Evolutionary conservation across 169 alveolate genomes (phyloP).

Genomic region (Plasmodium blacklocki): DNA sequence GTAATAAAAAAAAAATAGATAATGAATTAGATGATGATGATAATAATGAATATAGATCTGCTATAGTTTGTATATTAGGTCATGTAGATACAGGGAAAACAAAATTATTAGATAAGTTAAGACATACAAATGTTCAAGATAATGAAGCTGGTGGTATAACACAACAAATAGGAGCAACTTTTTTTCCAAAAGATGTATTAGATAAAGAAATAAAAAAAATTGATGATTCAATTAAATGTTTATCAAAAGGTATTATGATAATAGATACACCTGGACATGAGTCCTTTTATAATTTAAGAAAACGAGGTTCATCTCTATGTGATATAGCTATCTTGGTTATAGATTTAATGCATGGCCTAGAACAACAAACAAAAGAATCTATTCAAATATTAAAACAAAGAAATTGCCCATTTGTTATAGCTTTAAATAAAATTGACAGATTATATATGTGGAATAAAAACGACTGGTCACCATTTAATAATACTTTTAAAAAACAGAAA

Average conservation of each 20-base stretch:
- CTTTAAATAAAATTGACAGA: conserved; percentile 98
- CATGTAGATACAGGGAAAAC: conserved; percentile 99
- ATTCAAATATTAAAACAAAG: conserved; percentile 92
- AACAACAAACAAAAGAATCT: conserved; percentile 97
- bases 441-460: conserved; percentile 95
- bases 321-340: conserved; percentile 99
- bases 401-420: conserved; percentile 98
- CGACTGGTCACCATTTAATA: conserved; percentile 92
- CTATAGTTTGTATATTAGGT: conserved; percentile 98
- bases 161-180: conserved; percentile 99
- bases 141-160: conserved; percentile 99
- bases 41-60: conserved; percentile 92
- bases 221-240: conserved; percentile 32
- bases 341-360: conserved; percentile 99
- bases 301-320: conserved; percentile 99
- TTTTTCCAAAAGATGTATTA: conserved; percentile 97
- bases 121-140: conserved; percentile 98
- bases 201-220: conserved; percentile 90
- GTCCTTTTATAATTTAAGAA: conserved; percentile 96
- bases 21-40: conserved; percentile 73
- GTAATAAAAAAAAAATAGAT: conserved; percentile 12
- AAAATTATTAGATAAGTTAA: conserved; percentile 97
- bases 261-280: conserved; percentile 99
- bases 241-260: conserved; percentile 93
- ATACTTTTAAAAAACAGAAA: conserved; percentile 89